These are phyloP conservation scores for Ustilago tritici DNA, from an alignment of 1,284 basidiomycete genomes.

Conservation along the genomic window DNA sequence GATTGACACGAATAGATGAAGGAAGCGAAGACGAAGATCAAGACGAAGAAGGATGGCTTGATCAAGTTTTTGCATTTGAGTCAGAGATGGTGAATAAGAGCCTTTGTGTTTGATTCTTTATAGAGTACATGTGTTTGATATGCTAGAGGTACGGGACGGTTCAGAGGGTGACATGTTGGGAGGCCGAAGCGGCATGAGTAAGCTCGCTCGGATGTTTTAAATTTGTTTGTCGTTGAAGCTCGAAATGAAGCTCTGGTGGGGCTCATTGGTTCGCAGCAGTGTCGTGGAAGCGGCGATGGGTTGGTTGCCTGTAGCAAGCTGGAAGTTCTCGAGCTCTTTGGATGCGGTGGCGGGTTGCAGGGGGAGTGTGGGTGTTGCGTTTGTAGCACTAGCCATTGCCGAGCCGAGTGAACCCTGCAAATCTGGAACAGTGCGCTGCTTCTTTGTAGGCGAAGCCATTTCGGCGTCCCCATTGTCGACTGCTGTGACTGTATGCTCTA, in stretches of 20 bases:
- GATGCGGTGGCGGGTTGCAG: slow-evolving; percentile 46
- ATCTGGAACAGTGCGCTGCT: slow-evolving; percentile 32
- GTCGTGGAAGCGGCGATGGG: slow-evolving; percentile 45
- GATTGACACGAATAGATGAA: neutral
- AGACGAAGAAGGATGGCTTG: neutral
- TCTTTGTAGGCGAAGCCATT: slow-evolving; percentile 49
- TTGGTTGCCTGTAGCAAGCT: slow-evolving; percentile 48
- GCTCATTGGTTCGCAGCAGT: slow-evolving; percentile 39
- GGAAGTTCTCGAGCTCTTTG: slow-evolving; percentile 53
- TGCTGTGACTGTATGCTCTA: slow-evolving; percentile 14
- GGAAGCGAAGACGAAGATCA: neutral
- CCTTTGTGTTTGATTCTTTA: slow-evolving; percentile 8
- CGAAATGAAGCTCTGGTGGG: neutral
- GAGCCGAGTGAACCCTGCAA: neutral
- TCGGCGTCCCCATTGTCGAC: slow-evolving; percentile 37
- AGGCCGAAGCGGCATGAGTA: neutral
- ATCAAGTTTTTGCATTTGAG: neutral
- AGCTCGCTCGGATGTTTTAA: neutral
- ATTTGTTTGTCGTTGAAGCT: neutral
- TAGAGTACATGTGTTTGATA: slow-evolving; percentile 4
- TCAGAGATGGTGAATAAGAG: neutral
- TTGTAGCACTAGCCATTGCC: neutral
- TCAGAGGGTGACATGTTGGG: neutral
- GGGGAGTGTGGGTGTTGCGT: slow-evolving; percentile 41
- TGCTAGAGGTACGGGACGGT: neutral